These are phyloP conservation scores for Cystobasidium sp. DNA, from an alignment of 1,284 basidiomycete species.

Conservation along the genomic window DNA sequence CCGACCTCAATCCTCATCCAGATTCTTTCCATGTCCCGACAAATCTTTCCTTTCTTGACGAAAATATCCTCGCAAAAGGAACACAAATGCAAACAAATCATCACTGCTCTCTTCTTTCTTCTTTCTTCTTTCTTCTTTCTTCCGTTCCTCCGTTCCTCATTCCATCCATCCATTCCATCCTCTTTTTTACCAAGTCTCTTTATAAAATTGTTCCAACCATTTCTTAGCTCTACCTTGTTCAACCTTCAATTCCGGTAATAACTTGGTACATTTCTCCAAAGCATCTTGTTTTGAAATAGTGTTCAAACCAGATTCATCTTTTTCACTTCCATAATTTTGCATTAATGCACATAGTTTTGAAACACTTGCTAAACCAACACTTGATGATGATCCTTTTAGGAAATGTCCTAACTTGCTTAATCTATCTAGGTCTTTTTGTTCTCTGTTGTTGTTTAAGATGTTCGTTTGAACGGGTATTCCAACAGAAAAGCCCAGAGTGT, in stretches of 20 bases:
- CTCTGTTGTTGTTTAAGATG: too few species aligned
- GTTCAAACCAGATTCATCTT: slow-evolving; percentile 57
- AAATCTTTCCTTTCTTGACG: too few species aligned
- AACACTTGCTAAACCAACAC: slow-evolving; percentile 58
- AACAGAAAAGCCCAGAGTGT: too few species aligned
- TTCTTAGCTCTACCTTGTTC: slow-evolving; percentile 66
- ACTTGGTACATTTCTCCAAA: slow-evolving; percentile 65
- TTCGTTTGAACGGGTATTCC: too few species aligned
- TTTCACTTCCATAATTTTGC: slow-evolving; percentile 58
- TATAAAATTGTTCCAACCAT: slow-evolving; percentile 64
- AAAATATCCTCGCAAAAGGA: too few species aligned
- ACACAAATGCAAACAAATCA: too few species aligned
- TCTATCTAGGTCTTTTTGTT: slow-evolving; percentile 53
- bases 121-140: too few species aligned
- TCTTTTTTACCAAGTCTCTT: slow-evolving; percentile 47
- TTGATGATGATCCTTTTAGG: slow-evolving; percentile 59
- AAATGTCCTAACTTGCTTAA: slow-evolving; percentile 59
- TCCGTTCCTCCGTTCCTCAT: too few species aligned
- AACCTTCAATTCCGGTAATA: slow-evolving; percentile 64
- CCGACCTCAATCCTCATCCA: too few species aligned
- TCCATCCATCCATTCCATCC: too few species aligned
- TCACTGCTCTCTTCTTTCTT: too few species aligned
- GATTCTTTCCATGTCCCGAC: too few species aligned
- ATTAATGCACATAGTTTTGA: slow-evolving; percentile 58
- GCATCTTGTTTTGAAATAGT: slow-evolving; percentile 66